Percentiles rank a stretch among this genome's conserved stretches.
phyloP scores from a whole-genome alignment of 1,284 basidiomycete genomes.

The Moesziomyces antarcticus region DNA sequence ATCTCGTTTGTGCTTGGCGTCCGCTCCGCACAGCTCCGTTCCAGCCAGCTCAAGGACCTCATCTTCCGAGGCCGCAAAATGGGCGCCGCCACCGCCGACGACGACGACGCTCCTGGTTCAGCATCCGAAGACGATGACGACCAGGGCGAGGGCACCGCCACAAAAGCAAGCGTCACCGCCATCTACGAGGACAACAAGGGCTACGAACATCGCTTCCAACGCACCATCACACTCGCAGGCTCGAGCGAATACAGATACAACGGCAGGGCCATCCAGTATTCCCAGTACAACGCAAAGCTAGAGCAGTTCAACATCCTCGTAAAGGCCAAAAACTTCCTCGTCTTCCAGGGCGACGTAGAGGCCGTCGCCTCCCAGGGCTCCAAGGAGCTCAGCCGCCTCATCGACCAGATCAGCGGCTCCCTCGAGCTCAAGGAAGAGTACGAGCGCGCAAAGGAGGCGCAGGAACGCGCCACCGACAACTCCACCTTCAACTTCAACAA shows the following conservation, averaged over 20 bases:
- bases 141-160: conserved; percentile 82
- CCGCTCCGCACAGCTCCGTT: conserved; percentile 89
- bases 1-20: conserved; percentile 99
- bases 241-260: conserved; percentile 72
- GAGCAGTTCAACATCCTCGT: conserved; percentile 83
- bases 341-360: conserved; percentile 97
- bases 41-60: conserved; percentile 91
- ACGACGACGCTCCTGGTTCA: conserved; percentile 61
- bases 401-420: conserved; percentile 84
- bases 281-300: conserved; percentile 60
- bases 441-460: conserved; percentile 84
- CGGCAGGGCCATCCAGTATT: conserved; percentile 50
- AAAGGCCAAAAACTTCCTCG: conserved; percentile 98
- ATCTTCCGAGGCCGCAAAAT: conserved; percentile 90
- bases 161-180: conserved; percentile 93
- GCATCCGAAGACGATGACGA: conserved; percentile 69
- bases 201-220: conserved; percentile 87
- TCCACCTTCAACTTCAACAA: conserved; percentile 94
- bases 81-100: conserved; percentile 68
- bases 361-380: conserved; percentile 95
- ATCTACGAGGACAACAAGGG: conserved; percentile 81
- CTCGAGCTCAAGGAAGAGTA: conserved; percentile 89
- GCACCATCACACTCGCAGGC: conserved; percentile 84
- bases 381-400: conserved; percentile 85
- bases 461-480: conserved; percentile 90